Evolutionary conservation across 1,139 yeast species (phyloP), one percentile per base, ranked within the genome.

Genomic region (Saccharomyces hybrid): DNA sequence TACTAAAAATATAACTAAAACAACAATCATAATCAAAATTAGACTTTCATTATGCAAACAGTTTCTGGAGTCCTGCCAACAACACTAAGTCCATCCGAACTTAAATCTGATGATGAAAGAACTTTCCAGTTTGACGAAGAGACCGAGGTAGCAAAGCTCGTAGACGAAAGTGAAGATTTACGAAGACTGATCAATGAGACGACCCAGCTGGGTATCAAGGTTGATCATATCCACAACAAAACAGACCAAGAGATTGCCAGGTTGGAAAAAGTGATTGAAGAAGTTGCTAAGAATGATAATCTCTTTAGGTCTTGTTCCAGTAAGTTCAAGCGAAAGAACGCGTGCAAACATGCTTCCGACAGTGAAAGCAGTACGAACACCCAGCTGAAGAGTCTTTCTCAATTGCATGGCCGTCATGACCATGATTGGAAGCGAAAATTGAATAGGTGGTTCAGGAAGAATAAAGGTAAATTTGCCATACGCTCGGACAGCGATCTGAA

Each of bases 181-280:
- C 44, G 44, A 38, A 38, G 44, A 16, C 11, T 38, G 6, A 16
- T 38, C 5, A 38, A 16, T 5, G 8, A 38, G 25, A 38, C 44
- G 1, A 6, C 44, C 5, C 44, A 38, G 11, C 6, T 16, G 44
- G 25, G 25, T 16, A 16, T 38, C 44, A 38, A 11, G 2, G 44
- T 38, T 2, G 44, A 38, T 2, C 44, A 38, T 38, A 38, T 38
- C 1, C 46, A 49, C 16, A 41, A 28, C 16, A 44, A 51, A 31
- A 49, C 52, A 30, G 50, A 20, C 23, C 28, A 31, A 51, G 52
- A 42, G 49, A 52, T 51, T 16, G 50, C 38, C 34, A 48, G 50
- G 27, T 48, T 47, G 23, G 52, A 48, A 26, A 34, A 38, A 53
- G 57, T 54, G 23, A 42, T 50, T 28, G 55, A 53, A 14, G 41